These are phyloP conservation scores for Phytophthora vignae DNA, from an alignment of 352 stramenopile genomes.

Conservation along the genomic window DNA sequence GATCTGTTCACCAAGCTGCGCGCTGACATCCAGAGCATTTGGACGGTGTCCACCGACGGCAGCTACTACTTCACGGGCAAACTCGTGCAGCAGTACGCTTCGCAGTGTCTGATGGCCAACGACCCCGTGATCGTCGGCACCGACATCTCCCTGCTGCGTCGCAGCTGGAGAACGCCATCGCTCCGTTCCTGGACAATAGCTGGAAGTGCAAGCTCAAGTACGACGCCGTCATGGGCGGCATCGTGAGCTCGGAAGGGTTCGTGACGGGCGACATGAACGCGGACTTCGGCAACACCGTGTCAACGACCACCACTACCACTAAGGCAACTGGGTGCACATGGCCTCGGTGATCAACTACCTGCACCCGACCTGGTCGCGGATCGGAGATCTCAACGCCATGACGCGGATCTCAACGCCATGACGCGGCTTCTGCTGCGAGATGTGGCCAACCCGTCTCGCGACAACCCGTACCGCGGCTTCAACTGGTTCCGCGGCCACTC, in stretches of 20 bases:
- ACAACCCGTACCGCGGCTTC: conserved; percentile 62
- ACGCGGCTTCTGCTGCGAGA: conserved; percentile 57
- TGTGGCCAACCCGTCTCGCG: conserved; percentile 54
- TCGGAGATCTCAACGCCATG: no score
- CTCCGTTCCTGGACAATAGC: conserved; percentile 33
- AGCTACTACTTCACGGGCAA: conserved; percentile 87
- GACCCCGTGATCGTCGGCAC: conserved; percentile 67
- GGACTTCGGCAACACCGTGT: conserved; percentile 80
- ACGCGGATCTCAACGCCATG: conserved; percentile 72
- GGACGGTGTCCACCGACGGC: conserved; percentile 55
- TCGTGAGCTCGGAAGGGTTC: conserved; percentile 76
- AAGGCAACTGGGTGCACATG: conserved; percentile 78
- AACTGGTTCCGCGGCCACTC: conserved; percentile 78
- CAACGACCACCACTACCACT: conserved; percentile 85
- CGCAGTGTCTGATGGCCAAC: conserved; percentile 78
- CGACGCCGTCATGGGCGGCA: conserved; percentile 62
- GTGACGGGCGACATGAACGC: conserved; percentile 55
- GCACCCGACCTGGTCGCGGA: conserved; percentile 63
- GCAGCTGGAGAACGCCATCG: no score
- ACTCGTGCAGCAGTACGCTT: conserved; percentile 77
- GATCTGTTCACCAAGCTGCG: conserved; percentile 58
- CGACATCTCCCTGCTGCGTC: conserved; percentile 58
- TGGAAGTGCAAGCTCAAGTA: conserved; percentile 75
- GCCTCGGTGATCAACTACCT: conserved; percentile 75
- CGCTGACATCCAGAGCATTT: conserved; percentile 61